Conservation (phyloP, 495 filamentous ascomycete species). For the Amorphotheca resinae region DNA sequence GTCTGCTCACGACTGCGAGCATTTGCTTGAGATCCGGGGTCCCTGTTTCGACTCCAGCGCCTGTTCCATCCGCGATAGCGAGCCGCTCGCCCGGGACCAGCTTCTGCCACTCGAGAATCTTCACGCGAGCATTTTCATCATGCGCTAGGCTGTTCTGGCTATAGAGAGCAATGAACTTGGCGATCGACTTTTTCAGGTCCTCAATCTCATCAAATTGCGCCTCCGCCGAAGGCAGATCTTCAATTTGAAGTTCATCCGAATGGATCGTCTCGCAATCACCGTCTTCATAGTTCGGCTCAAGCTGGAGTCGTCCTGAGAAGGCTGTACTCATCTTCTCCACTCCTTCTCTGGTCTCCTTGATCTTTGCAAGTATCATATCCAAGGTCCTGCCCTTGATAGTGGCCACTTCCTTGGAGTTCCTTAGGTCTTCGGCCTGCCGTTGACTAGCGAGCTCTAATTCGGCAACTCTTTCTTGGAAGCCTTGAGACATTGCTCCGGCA, state of each 20-base stretch:
- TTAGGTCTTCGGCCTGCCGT: conserved; percentile 9
- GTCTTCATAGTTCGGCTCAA: conserved; percentile 12
- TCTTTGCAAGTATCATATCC: conserved; percentile 13
- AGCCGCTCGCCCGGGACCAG: conserved; percentile 4
- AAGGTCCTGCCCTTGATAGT: conserved; percentile 8
- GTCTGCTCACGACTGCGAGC: conserved; percentile 11
- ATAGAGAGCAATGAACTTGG: conserved; percentile 15
- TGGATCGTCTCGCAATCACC: conserved; percentile 11
- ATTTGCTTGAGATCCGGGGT: conserved; percentile 11
- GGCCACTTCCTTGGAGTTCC: conserved; percentile 4
- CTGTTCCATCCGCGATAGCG: conserved; percentile 6
- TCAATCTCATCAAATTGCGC: conserved; percentile 10
- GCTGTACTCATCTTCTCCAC: conserved; percentile 10
- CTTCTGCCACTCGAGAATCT: conserved; percentile 14
- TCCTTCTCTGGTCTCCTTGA: conserved; percentile 10
- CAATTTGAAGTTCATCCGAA: conserved; percentile 12
- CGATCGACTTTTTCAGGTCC: conserved; percentile 10
- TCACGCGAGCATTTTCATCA: conserved; percentile 7
- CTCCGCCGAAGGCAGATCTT: conserved; percentile 3
- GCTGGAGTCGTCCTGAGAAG: conserved; percentile 11
- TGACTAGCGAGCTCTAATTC: conserved; percentile 10
- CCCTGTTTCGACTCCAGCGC: conserved; percentile 8
- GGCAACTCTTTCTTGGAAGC: conserved; percentile 7
- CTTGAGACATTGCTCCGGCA: conserved; percentile 9
- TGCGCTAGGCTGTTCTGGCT: conserved; percentile 5